Conservation (phyloP, 345 rosid species). For the sweet orange (Citrus sinensis) region DVS_A1.0 CM039163.1:46087501-46088000, state of each 20-base stretch:
- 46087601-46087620: slow-evolving; percentile 45
- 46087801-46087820: slow-evolving; percentile 76
- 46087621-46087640: slow-evolving; percentile 26
- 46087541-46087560: slow-evolving; percentile 14
- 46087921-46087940: slow-evolving; percentile 23
- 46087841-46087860: slow-evolving; percentile 55
- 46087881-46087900: slow-evolving; percentile 44
- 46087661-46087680: not conserved
- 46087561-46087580: slow-evolving; percentile 20
- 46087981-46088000: not conserved
- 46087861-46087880: slow-evolving; percentile 44
- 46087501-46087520: slow-evolving; percentile 32
- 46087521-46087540: slow-evolving; percentile 5
- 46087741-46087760: not conserved
- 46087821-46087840: slow-evolving; percentile 66
- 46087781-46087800: slow-evolving; percentile 32
- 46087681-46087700: not conserved
- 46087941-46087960: not conserved
- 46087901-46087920: slow-evolving; percentile 38
- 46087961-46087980: not conserved
- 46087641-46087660: not conserved
- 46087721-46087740: not conserved
- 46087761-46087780: not conserved
- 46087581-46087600: slow-evolving; percentile 44
- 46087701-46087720: not conserved